Evolutionary conservation across 805 yeast genomes (phyloP).

Genomic region (Priceomyces carsonii): DNA sequence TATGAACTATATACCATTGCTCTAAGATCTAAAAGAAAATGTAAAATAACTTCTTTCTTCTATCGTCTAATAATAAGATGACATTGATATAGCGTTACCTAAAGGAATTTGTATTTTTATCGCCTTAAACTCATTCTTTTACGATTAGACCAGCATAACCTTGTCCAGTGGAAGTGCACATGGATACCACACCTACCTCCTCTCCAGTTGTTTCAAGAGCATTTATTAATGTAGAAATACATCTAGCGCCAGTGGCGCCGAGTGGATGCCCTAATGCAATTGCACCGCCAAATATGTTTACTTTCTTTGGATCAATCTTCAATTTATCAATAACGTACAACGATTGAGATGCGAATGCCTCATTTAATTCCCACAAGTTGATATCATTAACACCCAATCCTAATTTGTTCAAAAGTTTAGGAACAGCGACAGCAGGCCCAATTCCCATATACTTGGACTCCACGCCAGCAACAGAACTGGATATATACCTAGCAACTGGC

Average conservation of each 20-base stretch:
- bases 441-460: constrained; percentile 37
- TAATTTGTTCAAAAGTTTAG: constrained; percentile 21
- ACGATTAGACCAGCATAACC: constrained; percentile 40
- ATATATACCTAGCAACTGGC: constrained; percentile 29
- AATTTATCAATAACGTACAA: constrained; percentile 23
- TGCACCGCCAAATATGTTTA: constrained; percentile 20
- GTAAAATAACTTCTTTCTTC: no score
- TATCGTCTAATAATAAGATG: no score
- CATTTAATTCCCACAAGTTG: constrained; percentile 33
- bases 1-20: no score
- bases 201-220: constrained; percentile 28
- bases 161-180: constrained; percentile 45
- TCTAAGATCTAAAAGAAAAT: no score
- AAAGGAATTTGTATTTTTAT: no score
- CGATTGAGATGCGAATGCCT: constrained; percentile 40
- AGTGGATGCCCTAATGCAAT: constrained; percentile 32
- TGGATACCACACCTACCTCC: constrained; percentile 37
- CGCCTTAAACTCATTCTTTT: no score
- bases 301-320: constrained; percentile 42
- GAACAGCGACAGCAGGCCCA: constrained; percentile 37
- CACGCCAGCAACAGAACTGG: constrained; percentile 34
- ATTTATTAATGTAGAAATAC: constrained; percentile 35
- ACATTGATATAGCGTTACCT: no score
- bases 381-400: constrained; percentile 25
- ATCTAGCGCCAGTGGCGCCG: constrained; percentile 65